phyloP scores from a whole-genome alignment of 192 early-diverging fungal species.

The Chytriomyces sp. region DNA sequence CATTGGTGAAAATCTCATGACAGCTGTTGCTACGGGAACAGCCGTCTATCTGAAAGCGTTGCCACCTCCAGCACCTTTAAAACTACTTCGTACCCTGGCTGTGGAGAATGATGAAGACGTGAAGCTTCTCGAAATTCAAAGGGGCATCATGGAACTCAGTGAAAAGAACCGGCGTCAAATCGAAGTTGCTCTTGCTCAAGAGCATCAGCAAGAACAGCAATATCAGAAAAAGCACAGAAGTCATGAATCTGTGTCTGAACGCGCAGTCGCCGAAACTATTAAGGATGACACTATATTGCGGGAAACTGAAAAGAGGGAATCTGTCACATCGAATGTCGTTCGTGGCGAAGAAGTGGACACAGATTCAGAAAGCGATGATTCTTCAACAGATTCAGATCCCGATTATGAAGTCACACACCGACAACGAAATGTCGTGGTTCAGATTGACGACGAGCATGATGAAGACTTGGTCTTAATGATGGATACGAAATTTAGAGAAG shows the following conservation, averaged over 20 bases:
- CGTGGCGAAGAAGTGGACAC: conserved; percentile 28
- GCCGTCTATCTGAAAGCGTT: conserved; percentile 73
- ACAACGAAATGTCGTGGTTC: conserved; percentile 62
- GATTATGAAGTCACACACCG: conserved; percentile 36
- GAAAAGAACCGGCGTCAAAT: conserved; percentile 69
- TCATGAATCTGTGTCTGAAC: conserved; percentile 8
- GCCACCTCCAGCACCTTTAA: conserved; percentile 70
- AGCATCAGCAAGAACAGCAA: conserved; percentile 2
- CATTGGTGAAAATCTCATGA: conserved; percentile 63
- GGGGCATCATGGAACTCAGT: conserved; percentile 67
- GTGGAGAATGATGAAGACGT: conserved; percentile 76
- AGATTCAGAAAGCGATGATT: conserved; percentile 40
- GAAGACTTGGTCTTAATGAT: conserved; percentile 66
- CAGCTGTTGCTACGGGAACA: conserved; percentile 74
- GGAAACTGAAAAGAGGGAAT: conserved; percentile 1
- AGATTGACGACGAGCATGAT: conserved; percentile 83
- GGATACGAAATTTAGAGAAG: conserved; percentile 61
- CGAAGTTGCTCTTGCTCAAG: conserved; percentile 49
- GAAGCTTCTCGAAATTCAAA: conserved; percentile 71
- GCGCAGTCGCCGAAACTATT: neutral
- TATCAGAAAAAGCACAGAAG: neutral
- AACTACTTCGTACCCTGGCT: conserved; percentile 74
- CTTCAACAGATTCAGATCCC: conserved; percentile 45
- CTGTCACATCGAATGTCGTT: neutral
- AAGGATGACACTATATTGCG: neutral